Conservation (phyloP, 495 filamentous ascomycete species). For the Thermothielavioides terrestris region DNA sequence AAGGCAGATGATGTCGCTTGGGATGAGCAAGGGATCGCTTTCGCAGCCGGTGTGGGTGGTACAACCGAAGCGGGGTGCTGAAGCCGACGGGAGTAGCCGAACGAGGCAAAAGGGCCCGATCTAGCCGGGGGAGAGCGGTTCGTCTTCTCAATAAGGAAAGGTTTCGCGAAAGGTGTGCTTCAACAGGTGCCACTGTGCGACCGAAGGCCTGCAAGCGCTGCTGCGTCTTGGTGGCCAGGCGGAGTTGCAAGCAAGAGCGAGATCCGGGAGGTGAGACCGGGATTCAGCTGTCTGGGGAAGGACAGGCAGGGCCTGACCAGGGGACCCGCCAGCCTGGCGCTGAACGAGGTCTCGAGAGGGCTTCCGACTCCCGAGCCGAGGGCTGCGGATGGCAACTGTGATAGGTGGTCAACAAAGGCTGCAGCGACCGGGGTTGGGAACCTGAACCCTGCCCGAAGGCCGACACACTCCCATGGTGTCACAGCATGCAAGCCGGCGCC, state of each 20-base stretch:
- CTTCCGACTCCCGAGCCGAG: background rate
- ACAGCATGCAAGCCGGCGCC: no score
- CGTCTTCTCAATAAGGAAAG: constrained; percentile 2
- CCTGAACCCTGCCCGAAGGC: no score
- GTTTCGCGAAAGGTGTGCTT: background rate
- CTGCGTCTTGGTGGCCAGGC: background rate
- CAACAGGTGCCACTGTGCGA: constrained; percentile 1
- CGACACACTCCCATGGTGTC: no score
- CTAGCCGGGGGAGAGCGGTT: background rate
- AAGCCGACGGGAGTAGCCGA: background rate
- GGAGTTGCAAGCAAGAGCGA: background rate
- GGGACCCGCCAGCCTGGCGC: background rate
- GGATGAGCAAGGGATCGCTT: background rate
- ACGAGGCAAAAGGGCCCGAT: background rate
- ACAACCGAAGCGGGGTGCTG: background rate
- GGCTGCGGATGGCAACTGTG: no score
- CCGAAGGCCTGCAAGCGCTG: background rate
- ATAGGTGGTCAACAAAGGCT: background rate
- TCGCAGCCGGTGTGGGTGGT: constrained; percentile 4
- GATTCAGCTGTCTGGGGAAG: background rate
- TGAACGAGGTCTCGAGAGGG: background rate
- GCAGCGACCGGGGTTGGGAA: background rate
- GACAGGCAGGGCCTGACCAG: background rate
- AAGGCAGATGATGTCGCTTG: background rate
- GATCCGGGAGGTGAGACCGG: background rate